These are phyloP conservation scores for Starmerella apicola DNA, from an alignment of 805 yeast species.

Conservation along the genomic window DNA sequence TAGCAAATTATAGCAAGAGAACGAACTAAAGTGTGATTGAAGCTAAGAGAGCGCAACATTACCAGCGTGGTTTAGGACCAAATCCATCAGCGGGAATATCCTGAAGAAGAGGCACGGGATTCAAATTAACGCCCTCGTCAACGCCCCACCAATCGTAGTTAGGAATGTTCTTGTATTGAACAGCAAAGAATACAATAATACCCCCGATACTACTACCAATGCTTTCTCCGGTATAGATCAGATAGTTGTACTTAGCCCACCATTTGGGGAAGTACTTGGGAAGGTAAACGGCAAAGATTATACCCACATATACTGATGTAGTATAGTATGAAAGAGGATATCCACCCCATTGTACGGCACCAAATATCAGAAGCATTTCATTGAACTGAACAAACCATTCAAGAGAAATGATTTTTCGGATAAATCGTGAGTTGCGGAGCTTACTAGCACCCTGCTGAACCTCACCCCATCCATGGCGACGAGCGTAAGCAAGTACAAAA, in stretches of 20 bases:
- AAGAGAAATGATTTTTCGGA: constrained; percentile 18
- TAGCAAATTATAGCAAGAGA: no score
- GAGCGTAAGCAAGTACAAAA: constrained; percentile 19
- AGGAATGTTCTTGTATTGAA: constrained; percentile 32
- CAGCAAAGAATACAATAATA: constrained; percentile 43
- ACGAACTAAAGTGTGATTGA: no score
- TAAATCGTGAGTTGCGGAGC: background rate
- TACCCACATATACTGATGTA: constrained; percentile 23
- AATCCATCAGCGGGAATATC: background rate
- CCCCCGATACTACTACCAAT: constrained; percentile 56
- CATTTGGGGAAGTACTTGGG: constrained; percentile 37
- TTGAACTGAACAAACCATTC: constrained; percentile 28
- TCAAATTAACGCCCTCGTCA: constrained; percentile 17
- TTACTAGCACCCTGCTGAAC: constrained; percentile 3
- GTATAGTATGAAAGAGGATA: constrained; percentile 18
- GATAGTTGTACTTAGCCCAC: constrained; percentile 42
- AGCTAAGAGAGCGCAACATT: no score
- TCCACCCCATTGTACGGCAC: constrained; percentile 33
- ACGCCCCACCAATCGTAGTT: constrained; percentile 57
- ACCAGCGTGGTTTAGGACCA: background rate
- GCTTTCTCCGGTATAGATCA: constrained; percentile 42
- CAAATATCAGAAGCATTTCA: constrained; percentile 34
- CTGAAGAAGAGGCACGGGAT: constrained; percentile 1
- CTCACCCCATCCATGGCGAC: constrained; percentile 6
- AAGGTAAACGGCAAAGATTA: constrained; percentile 35